Evolutionary conservation across 1,284 basidiomycete genomes (phyloP), one percentile per base, ranked within the genome.

Genomic region (Leccinum subfulvum): DNA sequence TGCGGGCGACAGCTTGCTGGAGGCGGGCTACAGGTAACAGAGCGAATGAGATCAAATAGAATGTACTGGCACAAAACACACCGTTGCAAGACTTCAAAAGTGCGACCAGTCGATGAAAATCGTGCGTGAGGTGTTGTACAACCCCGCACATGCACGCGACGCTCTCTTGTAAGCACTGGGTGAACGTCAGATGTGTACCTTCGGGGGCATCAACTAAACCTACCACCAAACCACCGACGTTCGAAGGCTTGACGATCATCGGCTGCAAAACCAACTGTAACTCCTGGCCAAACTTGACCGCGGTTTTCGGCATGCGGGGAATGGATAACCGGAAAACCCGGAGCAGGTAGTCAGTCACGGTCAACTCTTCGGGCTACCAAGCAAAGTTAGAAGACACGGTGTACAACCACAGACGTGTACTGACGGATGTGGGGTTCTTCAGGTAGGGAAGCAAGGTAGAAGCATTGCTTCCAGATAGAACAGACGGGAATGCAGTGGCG

Each of bases 141-240:
- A 93, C 90, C 0, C 86, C 84, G 73, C 95, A 97, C 78, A 96
- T 89, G 69, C 96, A 98, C 0, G 92, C 92, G 11, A 99, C 90
- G 8, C 89, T 87, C 76, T 97, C 95, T 77, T 96, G 93, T 39
- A 97, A 76, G 30, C 89, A 87, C 89, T 95, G 59, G 33, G 37
- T 11, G 41, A 33, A 44, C 28, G 56, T 63, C 47, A 65, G 64
- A 47, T 52, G 35, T 18, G 47, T 1, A 56, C 47, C 6, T 35
- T 33, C 30, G 2, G 4, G 2, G 3, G 54, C 54, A 57, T 37
- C 28, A 51, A 3, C 65, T 61, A 11, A 57, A 72, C 82, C 60
- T 64, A 91, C 90, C 70, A 83, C 76, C 21, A 90, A 76, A 39
- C 90, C 87, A 18, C 90, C 85, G 3, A 83, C 76, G 39, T 85